A percentile compares a stretch with the other conserved stretches of the same genome.
Evolutionary conservation across 2,329 filamentous ascomycete species (phyloP).

Genomic region (Malbranchea cinnamomea): DNA sequence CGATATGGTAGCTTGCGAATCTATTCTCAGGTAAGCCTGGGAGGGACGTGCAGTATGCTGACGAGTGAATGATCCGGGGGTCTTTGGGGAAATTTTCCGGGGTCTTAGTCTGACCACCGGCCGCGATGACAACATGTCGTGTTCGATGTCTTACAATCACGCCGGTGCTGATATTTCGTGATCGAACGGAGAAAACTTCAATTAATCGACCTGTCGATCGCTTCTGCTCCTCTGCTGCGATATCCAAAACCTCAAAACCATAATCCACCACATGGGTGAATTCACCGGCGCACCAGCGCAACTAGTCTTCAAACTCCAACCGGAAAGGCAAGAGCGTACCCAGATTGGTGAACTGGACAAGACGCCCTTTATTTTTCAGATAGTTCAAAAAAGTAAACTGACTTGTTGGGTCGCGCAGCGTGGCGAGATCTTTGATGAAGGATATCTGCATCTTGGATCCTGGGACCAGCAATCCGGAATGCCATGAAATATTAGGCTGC

Average conservation of each 20-base stretch:
- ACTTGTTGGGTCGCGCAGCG: constrained; percentile 70
- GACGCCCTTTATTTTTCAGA: constrained; percentile 61
- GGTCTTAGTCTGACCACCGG: constrained; percentile 54
- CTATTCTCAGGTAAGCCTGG: constrained; percentile 25
- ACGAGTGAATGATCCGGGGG: constrained; percentile 75
- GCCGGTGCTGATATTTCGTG: constrained; percentile 41
- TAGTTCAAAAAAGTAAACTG: constrained; percentile 96
- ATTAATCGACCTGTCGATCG: constrained; percentile 36
- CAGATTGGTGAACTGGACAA: constrained; percentile 83
- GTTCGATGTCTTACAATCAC: constrained; percentile 24
- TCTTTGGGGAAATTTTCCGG: constrained; percentile 54
- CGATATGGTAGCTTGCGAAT: constrained; percentile 50
- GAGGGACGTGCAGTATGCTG: constrained; percentile 52
- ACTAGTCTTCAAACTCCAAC: constrained; percentile 86
- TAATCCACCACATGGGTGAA: constrained; percentile 65
- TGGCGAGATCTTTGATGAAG: constrained; percentile 91
- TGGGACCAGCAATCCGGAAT: constrained; percentile 85
- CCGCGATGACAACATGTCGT: constrained; percentile 45
- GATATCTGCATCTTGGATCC: constrained; percentile 95
- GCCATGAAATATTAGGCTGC: constrained; percentile 73
- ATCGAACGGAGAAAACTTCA: constrained; percentile 52
- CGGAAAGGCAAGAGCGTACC: constrained; percentile 76
- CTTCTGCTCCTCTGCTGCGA: constrained; percentile 44
- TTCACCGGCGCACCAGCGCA: constrained; percentile 74
- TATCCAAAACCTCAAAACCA: constrained; percentile 57